Conservation (phyloP, 192 early-diverging fungal species). For the Pecoramyces ruminantium region DNA sequence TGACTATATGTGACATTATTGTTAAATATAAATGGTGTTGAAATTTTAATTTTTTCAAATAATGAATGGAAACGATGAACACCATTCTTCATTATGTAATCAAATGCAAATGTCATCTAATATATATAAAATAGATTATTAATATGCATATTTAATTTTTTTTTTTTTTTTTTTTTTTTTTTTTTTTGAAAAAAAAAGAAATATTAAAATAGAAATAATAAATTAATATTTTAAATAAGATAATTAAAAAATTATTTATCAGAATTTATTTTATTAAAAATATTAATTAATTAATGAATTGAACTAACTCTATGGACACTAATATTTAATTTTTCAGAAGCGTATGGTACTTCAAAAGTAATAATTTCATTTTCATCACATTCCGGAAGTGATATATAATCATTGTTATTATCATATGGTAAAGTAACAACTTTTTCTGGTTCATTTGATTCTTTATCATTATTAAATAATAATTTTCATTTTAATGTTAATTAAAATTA, state of each 20-base stretch:
- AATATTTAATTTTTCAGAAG: constrained; percentile 4
- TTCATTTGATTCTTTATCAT: constrained; percentile 8
- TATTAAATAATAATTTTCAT: too few relatives aligned
- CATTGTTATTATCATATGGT: constrained; percentile 9
- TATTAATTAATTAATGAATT: too few relatives aligned
- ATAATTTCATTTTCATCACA: constrained; percentile 13
- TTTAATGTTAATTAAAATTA: too few relatives aligned
- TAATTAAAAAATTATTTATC: too few relatives aligned
- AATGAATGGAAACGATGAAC: constrained; percentile 17
- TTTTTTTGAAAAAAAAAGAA: too few relatives aligned
- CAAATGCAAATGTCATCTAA: constrained; percentile 23
- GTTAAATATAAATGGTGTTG: constrained; percentile 22
- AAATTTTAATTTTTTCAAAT: constrained; percentile 25
- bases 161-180: too few relatives aligned
- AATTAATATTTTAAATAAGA: too few relatives aligned
- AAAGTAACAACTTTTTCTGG: constrained; percentile 1
- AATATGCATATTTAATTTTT: too few relatives aligned
- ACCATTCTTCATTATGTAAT: constrained; percentile 17
- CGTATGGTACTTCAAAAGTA: constrained; percentile 22
- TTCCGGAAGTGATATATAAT: constrained; percentile 17
- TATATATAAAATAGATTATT: background rate
- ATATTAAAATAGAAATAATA: too few relatives aligned
- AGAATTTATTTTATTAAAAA: too few relatives aligned
- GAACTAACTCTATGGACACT: background rate
- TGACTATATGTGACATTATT: constrained; percentile 24